These are phyloP conservation scores for Fusarium subtropicale DNA, from an alignment of 2,329 filamentous ascomycete species.

Conservation along the genomic window DNA sequence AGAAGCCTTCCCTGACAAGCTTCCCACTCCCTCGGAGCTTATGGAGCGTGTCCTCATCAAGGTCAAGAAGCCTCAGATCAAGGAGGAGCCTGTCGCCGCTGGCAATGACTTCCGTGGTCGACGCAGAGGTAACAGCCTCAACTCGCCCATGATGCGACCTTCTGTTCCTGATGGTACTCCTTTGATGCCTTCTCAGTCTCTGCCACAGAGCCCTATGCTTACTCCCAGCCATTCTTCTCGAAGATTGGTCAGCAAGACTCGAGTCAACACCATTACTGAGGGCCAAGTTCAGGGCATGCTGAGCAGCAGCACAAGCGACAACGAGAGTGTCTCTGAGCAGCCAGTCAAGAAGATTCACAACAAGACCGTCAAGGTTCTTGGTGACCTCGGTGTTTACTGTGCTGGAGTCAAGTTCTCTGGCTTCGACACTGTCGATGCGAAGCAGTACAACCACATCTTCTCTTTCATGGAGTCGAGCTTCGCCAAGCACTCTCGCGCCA, in stretches of 20 bases:
- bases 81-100: slow-evolving; percentile 54
- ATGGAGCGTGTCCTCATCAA: slow-evolving; percentile 90
- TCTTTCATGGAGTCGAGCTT: slow-evolving; percentile 94
- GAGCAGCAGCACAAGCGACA: slow-evolving; percentile 80
- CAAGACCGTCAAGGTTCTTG: slow-evolving; percentile 87
- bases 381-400: slow-evolving; percentile 84
- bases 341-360: slow-evolving; percentile 74
- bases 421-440: slow-evolving; percentile 82
- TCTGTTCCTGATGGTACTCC: slow-evolving; percentile 67
- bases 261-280: slow-evolving; percentile 68
- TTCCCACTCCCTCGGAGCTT: slow-evolving; percentile 89
- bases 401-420: slow-evolving; percentile 83
- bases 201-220: slow-evolving; percentile 66
- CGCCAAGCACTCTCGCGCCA: slow-evolving; percentile 79
- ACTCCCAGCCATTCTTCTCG: slow-evolving; percentile 63
- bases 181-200: slow-evolving; percentile 61
- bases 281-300: slow-evolving; percentile 65
- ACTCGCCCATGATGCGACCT: slow-evolving; percentile 71
- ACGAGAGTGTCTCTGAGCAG: slow-evolving; percentile 75
- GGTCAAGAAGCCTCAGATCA: slow-evolving; percentile 79
- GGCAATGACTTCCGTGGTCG: slow-evolving; percentile 56
- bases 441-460: slow-evolving; percentile 92
- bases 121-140: slow-evolving; percentile 76
- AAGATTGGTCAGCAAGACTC: slow-evolving; percentile 63
- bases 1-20: slow-evolving; percentile 71